A percentile compares a stretch with the other conserved stretches of the same genome.
phyloP scores from a whole-genome alignment of 306 rosid genomes.

The Ziziphus jujuba region DNA sequence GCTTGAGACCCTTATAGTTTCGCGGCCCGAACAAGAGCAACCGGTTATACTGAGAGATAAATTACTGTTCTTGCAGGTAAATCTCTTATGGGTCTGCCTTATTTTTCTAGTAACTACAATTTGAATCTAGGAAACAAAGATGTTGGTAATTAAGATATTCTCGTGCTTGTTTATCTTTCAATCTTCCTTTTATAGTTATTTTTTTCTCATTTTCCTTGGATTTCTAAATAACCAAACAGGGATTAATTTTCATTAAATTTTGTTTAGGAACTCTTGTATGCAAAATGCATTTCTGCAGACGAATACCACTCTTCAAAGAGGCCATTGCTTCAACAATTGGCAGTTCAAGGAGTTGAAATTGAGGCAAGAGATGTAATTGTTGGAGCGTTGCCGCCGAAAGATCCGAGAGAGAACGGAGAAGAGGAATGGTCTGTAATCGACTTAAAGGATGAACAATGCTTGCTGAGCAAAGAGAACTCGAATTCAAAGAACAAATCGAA shows the following conservation, averaged over 20 bases:
- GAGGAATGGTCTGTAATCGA: constrained; percentile 92
- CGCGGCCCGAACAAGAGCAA: constrained; percentile 65
- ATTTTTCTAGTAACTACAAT: too few species aligned
- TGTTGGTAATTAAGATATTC: too few species aligned
- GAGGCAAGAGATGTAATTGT: constrained; percentile 66
- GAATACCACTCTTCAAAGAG: constrained; percentile 87
- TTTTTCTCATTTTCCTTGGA: background rate
- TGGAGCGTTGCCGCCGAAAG: constrained; percentile 36
- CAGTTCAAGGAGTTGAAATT: constrained; percentile 77
- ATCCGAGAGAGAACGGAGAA: constrained; percentile 46
- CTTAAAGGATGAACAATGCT: constrained; percentile 65
- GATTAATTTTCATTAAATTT: background rate
- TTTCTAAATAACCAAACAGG: background rate
- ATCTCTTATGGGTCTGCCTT: constrained; percentile 4
- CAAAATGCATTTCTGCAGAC: constrained; percentile 78
- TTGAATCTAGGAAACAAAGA: too few species aligned
- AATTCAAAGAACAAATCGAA: constrained; percentile 53
- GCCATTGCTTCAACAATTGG: constrained; percentile 77
- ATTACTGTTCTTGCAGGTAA: constrained; percentile 81
- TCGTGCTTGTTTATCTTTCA: too few species aligned
- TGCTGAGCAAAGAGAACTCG: constrained; percentile 44
- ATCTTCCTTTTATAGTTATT: too few species aligned
- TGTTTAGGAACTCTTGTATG: constrained; percentile 73
- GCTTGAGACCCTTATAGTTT: constrained; percentile 74
- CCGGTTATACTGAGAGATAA: constrained; percentile 69